Evolutionary conservation across 2,329 filamentous ascomycete genomes (phyloP).

Genomic region (Plectosphaerella sp.): DNA sequence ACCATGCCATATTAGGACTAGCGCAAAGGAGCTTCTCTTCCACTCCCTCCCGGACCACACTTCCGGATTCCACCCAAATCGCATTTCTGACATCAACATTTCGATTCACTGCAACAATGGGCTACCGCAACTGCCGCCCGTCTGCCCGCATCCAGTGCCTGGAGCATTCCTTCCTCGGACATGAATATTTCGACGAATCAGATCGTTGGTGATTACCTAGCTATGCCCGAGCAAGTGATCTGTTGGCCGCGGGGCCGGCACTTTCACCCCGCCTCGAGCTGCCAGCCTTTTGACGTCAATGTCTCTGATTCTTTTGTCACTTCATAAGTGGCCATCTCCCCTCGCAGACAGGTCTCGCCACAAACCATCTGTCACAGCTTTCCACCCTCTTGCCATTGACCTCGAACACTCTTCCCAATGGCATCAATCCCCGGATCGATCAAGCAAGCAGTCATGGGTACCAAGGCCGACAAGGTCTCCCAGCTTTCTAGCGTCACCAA

Average conservation of each 20-base stretch:
- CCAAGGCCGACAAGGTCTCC: conserved; percentile 46
- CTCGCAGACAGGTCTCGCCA: too few relatives aligned
- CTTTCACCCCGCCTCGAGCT: too few relatives aligned
- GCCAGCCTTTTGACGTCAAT: neutral
- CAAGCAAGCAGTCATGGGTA: conserved; percentile 35
- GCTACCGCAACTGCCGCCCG: too few relatives aligned
- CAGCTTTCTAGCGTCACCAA: conserved; percentile 57
- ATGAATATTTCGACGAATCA: neutral
- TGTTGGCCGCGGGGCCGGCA: too few relatives aligned
- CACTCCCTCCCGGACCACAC: conserved; percentile 2
- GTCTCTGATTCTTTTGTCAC: neutral
- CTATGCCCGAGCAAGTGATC: neutral
- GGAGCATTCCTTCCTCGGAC: neutral
- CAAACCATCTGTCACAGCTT: neutral
- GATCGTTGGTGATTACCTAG: neutral
- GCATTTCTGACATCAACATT: conserved; percentile 11
- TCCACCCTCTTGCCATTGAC: neutral
- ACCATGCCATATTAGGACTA: too few relatives aligned
- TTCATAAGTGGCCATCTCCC: too few relatives aligned
- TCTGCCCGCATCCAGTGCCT: too few relatives aligned
- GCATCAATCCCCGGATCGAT: conserved; percentile 21
- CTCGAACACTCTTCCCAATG: conserved; percentile 1
- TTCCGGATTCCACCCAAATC: conserved; percentile 3
- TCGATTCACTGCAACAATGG: conserved; percentile 3
- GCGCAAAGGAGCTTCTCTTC: neutral